phyloP scores from a whole-genome alignment of 192 early-diverging fungal species.

The Backusella luteola region DNA sequence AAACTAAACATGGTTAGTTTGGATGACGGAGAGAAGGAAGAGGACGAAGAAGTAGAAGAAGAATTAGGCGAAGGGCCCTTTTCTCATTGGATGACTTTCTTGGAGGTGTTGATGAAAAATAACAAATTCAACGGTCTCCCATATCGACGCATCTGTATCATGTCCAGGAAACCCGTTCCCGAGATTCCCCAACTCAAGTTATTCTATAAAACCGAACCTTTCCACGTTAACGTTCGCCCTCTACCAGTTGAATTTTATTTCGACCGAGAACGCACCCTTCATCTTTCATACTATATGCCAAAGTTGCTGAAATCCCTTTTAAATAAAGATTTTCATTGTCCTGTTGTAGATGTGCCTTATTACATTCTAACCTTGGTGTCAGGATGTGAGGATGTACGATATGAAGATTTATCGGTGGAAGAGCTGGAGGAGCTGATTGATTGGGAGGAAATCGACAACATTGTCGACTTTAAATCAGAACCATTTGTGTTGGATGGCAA shows the following conservation, averaged over 20 bases:
- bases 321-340: slow-evolving; percentile 49
- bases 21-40: not conserved
- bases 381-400: slow-evolving; percentile 21
- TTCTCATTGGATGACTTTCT: slow-evolving; percentile 30
- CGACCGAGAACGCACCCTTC: slow-evolving; percentile 35
- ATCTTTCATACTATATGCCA: slow-evolving; percentile 53
- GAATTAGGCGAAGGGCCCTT: slow-evolving; percentile 23
- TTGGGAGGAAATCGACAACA: slow-evolving; percentile 45
- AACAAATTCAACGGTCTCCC: slow-evolving; percentile 24
- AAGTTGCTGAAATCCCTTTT: slow-evolving; percentile 45
- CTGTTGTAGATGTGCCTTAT: slow-evolving; percentile 47
- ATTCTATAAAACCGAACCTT: slow-evolving; percentile 27
- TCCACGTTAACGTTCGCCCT: slow-evolving; percentile 23
- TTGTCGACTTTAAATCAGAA: not conserved
- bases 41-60: not conserved
- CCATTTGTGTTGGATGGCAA: slow-evolving; percentile 27
- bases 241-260: slow-evolving; percentile 22
- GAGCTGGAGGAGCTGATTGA: slow-evolving; percentile 28
- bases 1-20: not conserved
- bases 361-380: slow-evolving; percentile 51
- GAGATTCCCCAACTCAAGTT: slow-evolving; percentile 28
- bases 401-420: slow-evolving; percentile 32
- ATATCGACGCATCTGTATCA: slow-evolving; percentile 42
- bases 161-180: slow-evolving; percentile 46
- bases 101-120: slow-evolving; percentile 31